Evolutionary conservation across 768 basidiomycete species (phyloP), one percentile per base, ranked within the genome.

Genomic region (Russula vinacea): DNA sequence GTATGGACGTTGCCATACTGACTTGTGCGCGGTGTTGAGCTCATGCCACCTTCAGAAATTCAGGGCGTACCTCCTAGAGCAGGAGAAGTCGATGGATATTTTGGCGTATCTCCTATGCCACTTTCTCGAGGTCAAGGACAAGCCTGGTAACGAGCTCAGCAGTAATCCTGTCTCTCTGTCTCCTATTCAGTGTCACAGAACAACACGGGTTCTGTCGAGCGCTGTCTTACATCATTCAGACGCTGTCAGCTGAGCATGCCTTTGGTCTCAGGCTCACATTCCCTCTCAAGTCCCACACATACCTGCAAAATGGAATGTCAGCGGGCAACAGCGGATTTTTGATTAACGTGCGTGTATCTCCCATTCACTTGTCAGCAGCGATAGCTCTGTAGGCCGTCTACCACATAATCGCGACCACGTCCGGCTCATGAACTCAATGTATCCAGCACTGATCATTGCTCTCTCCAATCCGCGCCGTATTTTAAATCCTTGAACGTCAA

Each of bases 121-220:
- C 72, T 84, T 84, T 55, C 78, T 97, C 32, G 92, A 95, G 65
- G 86, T 94, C 71, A 97, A 97, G 74, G 95, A 98, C 71, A 93
- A 92, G 76, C 90, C 94, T 65, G 86, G 94, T 96, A 72, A 72
- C 86, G 75, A 52, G 42, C 51, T 50, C 13, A 53, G 19, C 53
- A 58, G 44, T 35, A 40, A 63, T 53, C 24, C 13, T 22, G 11
- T n/a, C 52, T 69, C 37, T 14, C 60, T 17, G 68, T 14, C 60
- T n/a, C 39, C 47, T 40, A 56, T 39, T 24, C 10, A 52, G 17
- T 64, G 16, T 66, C 44, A 26, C 70, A 94, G 94, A 94, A 69
- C 90, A 95, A 76, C 91, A 96, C 68, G 94, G 94, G 0, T 77
- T 97, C 11, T 90, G 94, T 71, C 84, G 96, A 62, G 87, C 91